phyloP scores from a whole-genome alignment of 2,329 filamentous ascomycete genomes.

The Beauveria asiatica region DNA sequence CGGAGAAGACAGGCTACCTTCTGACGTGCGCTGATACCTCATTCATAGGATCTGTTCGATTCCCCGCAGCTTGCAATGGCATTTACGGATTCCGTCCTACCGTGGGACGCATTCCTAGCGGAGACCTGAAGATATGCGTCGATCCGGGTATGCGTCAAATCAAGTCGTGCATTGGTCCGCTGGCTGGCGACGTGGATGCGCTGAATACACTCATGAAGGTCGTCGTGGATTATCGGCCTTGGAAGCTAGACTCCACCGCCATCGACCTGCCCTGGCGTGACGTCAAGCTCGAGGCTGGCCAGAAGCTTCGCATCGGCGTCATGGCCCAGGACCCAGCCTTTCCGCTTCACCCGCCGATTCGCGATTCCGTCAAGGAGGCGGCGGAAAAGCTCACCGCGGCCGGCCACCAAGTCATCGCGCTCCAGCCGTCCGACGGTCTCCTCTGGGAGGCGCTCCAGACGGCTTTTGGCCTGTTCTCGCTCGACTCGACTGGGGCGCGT shows the following conservation, averaged over 20 bases:
- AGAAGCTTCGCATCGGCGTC: constrained; percentile 37
- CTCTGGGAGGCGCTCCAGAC: constrained; percentile 9
- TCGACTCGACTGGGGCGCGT: neutral
- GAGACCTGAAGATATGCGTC: constrained; percentile 10
- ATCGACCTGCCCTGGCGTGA: constrained; percentile 38
- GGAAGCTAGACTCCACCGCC: constrained; percentile 34
- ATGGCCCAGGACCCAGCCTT: constrained; percentile 37
- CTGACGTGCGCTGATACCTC: neutral
- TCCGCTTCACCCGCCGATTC: constrained; percentile 43
- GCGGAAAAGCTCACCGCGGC: constrained; percentile 27
- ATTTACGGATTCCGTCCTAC: constrained; percentile 49
- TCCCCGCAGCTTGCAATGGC: constrained; percentile 44
- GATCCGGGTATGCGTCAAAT: constrained; percentile 20
- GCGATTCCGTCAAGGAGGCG: constrained; percentile 33
- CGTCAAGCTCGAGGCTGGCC: constrained; percentile 12
- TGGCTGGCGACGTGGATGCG: constrained; percentile 32
- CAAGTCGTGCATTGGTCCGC: constrained; percentile 31
- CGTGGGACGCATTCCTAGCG: constrained; percentile 44
- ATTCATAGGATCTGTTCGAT: constrained; percentile 39
- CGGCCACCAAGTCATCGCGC: constrained; percentile 35
- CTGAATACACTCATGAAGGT: constrained; percentile 31
- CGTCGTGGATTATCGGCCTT: constrained; percentile 31
- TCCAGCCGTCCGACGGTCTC: constrained; percentile 20
- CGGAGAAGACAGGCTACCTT: neutral
- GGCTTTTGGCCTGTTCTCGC: neutral